Percentiles rank a stretch among this genome's conserved stretches.
phyloP scores from a whole-genome alignment of 139 green algal species.

The Mychonastes homosphaera region DNA sequence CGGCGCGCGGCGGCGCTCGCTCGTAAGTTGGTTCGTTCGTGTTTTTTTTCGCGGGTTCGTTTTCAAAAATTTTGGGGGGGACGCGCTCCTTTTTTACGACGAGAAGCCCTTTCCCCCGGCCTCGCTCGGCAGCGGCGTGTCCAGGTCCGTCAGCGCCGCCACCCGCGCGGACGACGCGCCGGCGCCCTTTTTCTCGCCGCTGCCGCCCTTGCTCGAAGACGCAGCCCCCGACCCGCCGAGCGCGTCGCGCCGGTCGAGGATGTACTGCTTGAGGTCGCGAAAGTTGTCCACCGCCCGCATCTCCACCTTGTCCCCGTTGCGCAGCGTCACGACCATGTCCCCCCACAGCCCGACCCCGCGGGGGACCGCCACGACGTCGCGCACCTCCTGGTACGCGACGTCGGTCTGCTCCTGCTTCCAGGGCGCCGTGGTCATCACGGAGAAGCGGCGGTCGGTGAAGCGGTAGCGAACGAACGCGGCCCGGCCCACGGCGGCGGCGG shows the following conservation, averaged over 20 bases:
- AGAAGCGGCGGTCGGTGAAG: constrained; percentile 76
- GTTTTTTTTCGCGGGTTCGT: no score
- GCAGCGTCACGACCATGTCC: constrained; percentile 69
- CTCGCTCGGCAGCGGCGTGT: no score
- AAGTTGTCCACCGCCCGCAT: constrained; percentile 68
- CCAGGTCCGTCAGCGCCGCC: no score
- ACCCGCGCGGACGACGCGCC: no score
- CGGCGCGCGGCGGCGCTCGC: no score
- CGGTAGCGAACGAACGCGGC: constrained; percentile 75
- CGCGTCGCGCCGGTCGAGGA: constrained; percentile 48
- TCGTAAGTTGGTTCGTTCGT: no score
- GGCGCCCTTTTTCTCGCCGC: no score
- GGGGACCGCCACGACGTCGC: constrained; percentile 57
- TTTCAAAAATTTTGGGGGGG: no score
- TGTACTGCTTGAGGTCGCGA: constrained; percentile 74
- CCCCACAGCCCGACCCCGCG: constrained; percentile 73
- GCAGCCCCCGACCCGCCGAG: no score
- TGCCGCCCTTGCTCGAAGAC: no score
- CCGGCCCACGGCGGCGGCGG: constrained; percentile 55
- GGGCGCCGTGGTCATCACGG: constrained; percentile 60
- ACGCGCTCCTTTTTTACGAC: no score
- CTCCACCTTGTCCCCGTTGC: constrained; percentile 66
- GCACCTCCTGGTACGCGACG: constrained; percentile 62
- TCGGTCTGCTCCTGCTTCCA: constrained; percentile 54
- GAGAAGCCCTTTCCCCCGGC: no score